Evolutionary conservation across 2,329 filamentous ascomycete genomes (phyloP), one percentile per base, ranked within the genome.

Genomic region (Pestalotiopsis sp.): DNA sequence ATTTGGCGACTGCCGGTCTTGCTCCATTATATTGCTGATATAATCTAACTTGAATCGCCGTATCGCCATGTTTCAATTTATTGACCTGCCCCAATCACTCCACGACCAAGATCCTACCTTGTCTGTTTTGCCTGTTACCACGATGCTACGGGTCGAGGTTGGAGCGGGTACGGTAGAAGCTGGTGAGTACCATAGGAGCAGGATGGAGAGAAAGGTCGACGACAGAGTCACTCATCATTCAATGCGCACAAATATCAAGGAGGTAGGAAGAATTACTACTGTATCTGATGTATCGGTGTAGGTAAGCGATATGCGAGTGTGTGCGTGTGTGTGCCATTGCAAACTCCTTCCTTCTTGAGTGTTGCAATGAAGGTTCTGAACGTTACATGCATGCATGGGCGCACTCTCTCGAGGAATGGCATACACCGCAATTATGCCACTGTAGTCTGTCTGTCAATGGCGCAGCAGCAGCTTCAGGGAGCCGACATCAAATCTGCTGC

Each of bases 341-440:
- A 20, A 62, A 38, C 61, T 25, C 61, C 61, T 64, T 45, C 61
- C 61, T 64, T 23, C 38, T 64, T 49, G 61, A 49, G 61, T 49
- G 61, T 64, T 64, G 40, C 61, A 52, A 40, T 64, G 20, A 49
- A 64, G 59, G 13, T 40, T 49, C n/a, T 64, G 12, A n/a, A 64
- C 61, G 40, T 64, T 64, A 40, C 61, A 64, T 64, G 25, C 59
- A 62, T 36, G 61, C 40, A 36, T 49, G n/a, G 38, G n/a, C 40
- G n/a, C 36, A 49, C 49, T 40, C 11, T 40, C 11, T 36, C 5
- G 36, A 25, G n/a, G n/a, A 36, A 12, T 36, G 36, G n/a, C 59
- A 31, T 40, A 62, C 59, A 62, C 59, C 23, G 36, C 36, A 62
- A 7, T 62, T 38, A 23, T 62, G 59, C 57, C 57, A 7, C n/a